Percentiles rank a stretch among this genome's conserved stretches.
phyloP scores from a whole-genome alignment of 2,329 filamentous ascomycete genomes.

The Fusarium irregulare region DNA sequence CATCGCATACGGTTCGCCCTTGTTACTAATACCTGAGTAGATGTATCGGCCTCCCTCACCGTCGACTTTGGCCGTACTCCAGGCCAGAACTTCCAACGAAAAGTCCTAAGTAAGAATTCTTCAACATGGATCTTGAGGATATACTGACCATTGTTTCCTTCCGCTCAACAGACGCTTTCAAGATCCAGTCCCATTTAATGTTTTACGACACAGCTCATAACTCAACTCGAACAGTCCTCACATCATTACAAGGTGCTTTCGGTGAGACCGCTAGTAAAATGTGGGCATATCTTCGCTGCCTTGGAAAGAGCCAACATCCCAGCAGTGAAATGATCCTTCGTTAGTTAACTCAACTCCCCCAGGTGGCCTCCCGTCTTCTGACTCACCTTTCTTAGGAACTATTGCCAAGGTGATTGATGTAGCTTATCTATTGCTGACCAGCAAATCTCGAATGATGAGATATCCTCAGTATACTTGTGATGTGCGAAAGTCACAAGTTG shows the following conservation, averaged over 20 bases:
- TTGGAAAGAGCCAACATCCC: conserved; percentile 69
- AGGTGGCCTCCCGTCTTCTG: not conserved
- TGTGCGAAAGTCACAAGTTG: conserved; percentile 69
- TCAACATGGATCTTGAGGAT: not conserved
- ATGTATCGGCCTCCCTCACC: conserved; percentile 77
- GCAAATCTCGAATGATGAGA: conserved; percentile 58
- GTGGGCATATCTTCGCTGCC: conserved; percentile 69
- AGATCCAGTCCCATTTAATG: conserved; percentile 86
- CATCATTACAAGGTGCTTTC: conserved; percentile 82
- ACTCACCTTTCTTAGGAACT: conserved; percentile 60
- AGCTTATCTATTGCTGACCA: conserved; percentile 72
- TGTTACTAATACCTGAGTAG: conserved; percentile 23
- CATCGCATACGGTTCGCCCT: not conserved
- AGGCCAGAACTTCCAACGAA: conserved; percentile 83
- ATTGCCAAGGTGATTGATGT: conserved; percentile 74
- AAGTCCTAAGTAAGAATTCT: conserved; percentile 71
- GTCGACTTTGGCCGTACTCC: conserved; percentile 79
- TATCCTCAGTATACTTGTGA: conserved; percentile 67
- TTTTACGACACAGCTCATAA: conserved; percentile 87
- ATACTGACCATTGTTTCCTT: not conserved
- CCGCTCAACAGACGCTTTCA: conserved; percentile 69
- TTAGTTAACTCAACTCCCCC: conserved; percentile 52
- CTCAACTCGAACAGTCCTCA: conserved; percentile 71
- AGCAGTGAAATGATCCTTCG: conserved; percentile 70
- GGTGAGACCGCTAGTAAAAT: conserved; percentile 81